Base-by-base conservation (phyloP, 73 alveolate species). In the Paramecium octaurelia region DNA sequence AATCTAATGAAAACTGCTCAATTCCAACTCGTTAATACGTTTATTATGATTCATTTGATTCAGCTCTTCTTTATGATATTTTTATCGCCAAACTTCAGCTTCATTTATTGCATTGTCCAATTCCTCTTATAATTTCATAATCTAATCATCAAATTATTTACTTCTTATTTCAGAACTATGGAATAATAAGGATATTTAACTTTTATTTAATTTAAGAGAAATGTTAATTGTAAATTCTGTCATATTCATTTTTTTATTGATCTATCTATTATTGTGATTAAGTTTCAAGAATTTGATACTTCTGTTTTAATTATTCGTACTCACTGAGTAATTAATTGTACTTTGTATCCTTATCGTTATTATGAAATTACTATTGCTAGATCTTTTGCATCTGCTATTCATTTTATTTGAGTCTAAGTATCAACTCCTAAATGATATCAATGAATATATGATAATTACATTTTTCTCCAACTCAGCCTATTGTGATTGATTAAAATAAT, bases 51-150 rank as follows among this genome's bases (percentile, higher is more conserved):
- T 46, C 73, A 80, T 43, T 80, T 46, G 8, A 44, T 9, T 48
- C 6, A 80, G 16, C 1, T 80, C 91, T 46, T 80, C 91, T 24
- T 44, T 24, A 80, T 80, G 91, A 80, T 24, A 80, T 46, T 43
- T 80, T 20, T 80, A 34, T 46, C 91, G n/a, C 91, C 91, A 80
- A 31, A 38, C 48, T 48, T 80, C 91, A 0, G 91, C 91, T 10
- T 80, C 91, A 31, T 16, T 43, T 2, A 48, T 46, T 0, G 57
- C 75, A 18, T 80, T 23, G 27, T 80, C 75, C 10, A 80, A 35
- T 46, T 80, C 46, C 48, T 46, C 43, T 44, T 48, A 44, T 40
- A 31, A 31, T 80, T 80, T 80, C 27, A 24, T 21, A 18, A 80
- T 43, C 29, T 80, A 42, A 27, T 80, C 91, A 14, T 80, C 91